Evolutionary conservation across 345 rosid species (phyloP), one percentile per base, ranked within the genome.

Genomic region (Punica granatum): DNA sequence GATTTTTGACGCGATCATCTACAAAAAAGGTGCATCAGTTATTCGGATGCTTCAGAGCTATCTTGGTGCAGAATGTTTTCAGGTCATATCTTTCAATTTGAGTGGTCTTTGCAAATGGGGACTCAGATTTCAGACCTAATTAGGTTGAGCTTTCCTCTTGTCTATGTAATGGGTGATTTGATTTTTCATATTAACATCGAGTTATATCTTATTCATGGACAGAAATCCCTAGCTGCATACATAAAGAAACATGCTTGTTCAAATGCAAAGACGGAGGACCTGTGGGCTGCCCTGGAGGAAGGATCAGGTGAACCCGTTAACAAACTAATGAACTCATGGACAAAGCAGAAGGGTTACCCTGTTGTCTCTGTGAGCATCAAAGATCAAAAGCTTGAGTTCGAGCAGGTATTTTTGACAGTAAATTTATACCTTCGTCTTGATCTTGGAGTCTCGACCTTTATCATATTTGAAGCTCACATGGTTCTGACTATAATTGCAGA

Each of bases 21-120:
- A 94, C 61, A 80, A 75, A 72, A 94, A 94, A 81, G 98, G 99
- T 73, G 97, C 99, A 64, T 88, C 96, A 70, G 87, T 94, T 42
- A 89, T 94, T 66, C 90, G 88, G 65, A 94, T 94, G 99, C 87
- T 94, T 25, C 97, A 94, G 79, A 94, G 90, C 80, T 94, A 88
- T 79, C 90, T 94, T 65, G 98, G 99, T 76, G 98, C 96, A 41
- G 96, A 91, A 62, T 37, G 68, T 70, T 91, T 94, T 77, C 98
- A 94, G 98, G 99, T 94, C 79, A 63, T 77, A 69, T 35, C 14
- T 61, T 41, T 63, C 18, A 35, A 35, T 26, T n/a, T 39, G 30
- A 61, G 63, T 48, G 46, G 26, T 30, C 26, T 36, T 6, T 60
- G 41, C 7, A 31, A 18, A 21, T 33, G 21, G 41, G 21, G 63